These are phyloP conservation scores for Boletus subcaerulescens DNA, from an alignment of 768 basidiomycete genomes.

Conservation along the genomic window DNA sequence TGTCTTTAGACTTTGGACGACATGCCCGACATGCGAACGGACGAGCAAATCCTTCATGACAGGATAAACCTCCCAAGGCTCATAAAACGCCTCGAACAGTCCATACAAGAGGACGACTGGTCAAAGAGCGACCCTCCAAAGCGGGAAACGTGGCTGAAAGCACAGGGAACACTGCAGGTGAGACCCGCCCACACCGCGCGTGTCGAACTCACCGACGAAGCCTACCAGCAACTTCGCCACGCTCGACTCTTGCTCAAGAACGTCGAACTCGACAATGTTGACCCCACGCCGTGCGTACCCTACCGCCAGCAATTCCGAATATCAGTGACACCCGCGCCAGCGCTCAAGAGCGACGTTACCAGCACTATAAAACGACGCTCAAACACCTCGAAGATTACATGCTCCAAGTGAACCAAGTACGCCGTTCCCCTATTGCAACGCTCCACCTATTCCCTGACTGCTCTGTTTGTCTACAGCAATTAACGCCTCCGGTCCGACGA, in stretches of 20 bases:
- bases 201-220: neutral
- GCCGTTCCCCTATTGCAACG: neutral
- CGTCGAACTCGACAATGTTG: conserved; percentile 49
- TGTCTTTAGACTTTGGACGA: too few relatives aligned
- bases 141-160: conserved; percentile 50
- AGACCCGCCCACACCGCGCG: conserved; percentile 3
- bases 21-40: conserved; percentile 24
- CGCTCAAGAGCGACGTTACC: conserved; percentile 41
- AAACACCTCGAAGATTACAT: conserved; percentile 55
- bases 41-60: conserved; percentile 47
- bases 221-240: conserved; percentile 46
- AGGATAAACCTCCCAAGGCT: conserved; percentile 66
- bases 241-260: conserved; percentile 56
- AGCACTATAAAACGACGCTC: conserved; percentile 47
- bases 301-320: neutral
- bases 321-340: conserved; percentile 29
- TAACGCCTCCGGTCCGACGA: conserved; percentile 37
- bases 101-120: conserved; percentile 39
- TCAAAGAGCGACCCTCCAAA: conserved; percentile 22
- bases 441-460: neutral
- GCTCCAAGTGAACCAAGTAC: conserved; percentile 52
- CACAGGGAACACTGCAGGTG: conserved; percentile 57
- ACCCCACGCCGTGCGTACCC: conserved; percentile 41
- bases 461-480: conserved; percentile 32
- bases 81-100: conserved; percentile 58